Percentiles rank a stretch among this genome's conserved stretches.
Conservation (phyloP, 176 grass and related monocot species). For the Luzula sylvatica region DNA sequence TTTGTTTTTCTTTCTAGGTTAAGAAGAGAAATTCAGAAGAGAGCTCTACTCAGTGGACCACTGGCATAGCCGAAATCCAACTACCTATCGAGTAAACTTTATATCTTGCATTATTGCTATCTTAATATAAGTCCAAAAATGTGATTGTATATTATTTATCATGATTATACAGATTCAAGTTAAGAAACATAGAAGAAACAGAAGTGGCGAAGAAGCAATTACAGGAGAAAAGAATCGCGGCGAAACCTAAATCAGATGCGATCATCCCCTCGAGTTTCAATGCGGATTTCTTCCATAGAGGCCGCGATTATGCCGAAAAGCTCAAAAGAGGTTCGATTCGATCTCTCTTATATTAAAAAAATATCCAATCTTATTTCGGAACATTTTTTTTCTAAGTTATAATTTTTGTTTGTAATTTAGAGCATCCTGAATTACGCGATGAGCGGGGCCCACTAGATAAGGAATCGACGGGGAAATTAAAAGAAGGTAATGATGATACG, state of each 20-base stretch:
- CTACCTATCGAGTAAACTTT: constrained; percentile 59
- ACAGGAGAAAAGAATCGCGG: constrained; percentile 81
- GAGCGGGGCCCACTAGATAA: constrained; percentile 17
- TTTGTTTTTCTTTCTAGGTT: constrained; percentile 28
- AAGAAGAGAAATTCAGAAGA: constrained; percentile 96
- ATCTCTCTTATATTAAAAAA: background rate
- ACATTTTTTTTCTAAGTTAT: background rate
- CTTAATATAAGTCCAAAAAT: background rate
- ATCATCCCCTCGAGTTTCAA: constrained; percentile 92
- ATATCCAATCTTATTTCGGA: too few species aligned
- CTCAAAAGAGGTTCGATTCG: constrained; percentile 53
- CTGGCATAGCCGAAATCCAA: constrained; percentile 85
- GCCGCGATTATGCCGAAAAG: constrained; percentile 86
- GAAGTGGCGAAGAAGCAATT: constrained; percentile 88
- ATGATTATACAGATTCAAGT: constrained; percentile 56
- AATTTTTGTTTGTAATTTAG: constrained; percentile 9
- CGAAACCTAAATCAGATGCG: constrained; percentile 72
- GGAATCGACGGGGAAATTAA: constrained; percentile 17
- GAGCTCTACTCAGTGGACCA: constrained; percentile 96
- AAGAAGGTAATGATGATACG: constrained; percentile 15
- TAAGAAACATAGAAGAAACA: constrained; percentile 95
- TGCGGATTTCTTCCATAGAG: constrained; percentile 88
- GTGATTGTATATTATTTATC: background rate
- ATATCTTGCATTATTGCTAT: background rate
- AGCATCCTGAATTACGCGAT: constrained; percentile 41